These are phyloP conservation scores for Chytridiales sp. DNA, from an alignment of 371 early-diverging fungal species.

Conservation along the genomic window DNA sequence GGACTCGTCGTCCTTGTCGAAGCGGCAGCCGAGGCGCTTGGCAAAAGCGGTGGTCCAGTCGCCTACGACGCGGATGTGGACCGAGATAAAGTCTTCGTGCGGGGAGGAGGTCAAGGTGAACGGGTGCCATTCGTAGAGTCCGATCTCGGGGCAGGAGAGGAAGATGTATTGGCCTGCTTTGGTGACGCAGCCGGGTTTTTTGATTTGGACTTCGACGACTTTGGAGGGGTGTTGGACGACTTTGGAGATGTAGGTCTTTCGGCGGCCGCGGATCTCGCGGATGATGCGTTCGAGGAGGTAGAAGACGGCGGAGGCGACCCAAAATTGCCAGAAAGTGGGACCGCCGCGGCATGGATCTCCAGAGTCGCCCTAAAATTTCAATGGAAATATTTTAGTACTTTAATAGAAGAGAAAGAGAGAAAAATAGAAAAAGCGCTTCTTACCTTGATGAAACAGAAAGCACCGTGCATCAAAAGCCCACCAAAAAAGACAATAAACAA, in stretches of 20 bases:
- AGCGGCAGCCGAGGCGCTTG: constrained; percentile 62
- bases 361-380: constrained; percentile 47
- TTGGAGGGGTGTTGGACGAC: constrained; percentile 64
- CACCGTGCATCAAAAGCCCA: constrained; percentile 77
- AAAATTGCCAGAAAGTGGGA: constrained; percentile 79
- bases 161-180: constrained; percentile 73
- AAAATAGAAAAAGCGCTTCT: neutral
- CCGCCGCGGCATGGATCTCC: constrained; percentile 65
- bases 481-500: constrained; percentile 79
- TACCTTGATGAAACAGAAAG: constrained; percentile 75
- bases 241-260: constrained; percentile 64
- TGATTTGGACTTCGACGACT: constrained; percentile 72
- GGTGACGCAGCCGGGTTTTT: constrained; percentile 55
- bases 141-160: constrained; percentile 64
- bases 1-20: constrained; percentile 47
- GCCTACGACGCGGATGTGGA: constrained; percentile 79
- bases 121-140: constrained; percentile 77
- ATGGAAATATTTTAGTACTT: neutral
- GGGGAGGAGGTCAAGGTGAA: constrained; percentile 85
- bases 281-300: constrained; percentile 71
- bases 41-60: constrained; percentile 78
- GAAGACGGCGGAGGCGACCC: constrained; percentile 63
- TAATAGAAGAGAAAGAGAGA: neutral
- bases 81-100: constrained; percentile 70
- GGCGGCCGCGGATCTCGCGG: constrained; percentile 70